Conservation (phyloP, 257 asterid species). For the Fraxinus anomala region DNA sequence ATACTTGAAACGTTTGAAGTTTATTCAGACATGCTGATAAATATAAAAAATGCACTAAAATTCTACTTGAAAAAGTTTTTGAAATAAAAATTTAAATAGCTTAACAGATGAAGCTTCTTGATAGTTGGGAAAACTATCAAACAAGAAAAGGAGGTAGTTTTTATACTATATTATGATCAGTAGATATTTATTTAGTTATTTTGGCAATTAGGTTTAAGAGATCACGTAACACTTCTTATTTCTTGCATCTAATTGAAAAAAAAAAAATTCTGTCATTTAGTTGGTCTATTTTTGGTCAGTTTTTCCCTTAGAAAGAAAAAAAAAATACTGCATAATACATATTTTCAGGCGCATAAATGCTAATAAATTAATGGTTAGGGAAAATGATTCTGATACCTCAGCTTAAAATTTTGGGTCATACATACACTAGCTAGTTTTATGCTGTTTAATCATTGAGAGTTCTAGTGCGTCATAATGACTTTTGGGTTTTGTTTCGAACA, state of each 20-base stretch:
- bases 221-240: not conserved
- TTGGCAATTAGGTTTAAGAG: not conserved
- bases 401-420: not conserved
- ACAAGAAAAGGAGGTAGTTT: not conserved
- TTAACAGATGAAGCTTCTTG: not conserved
- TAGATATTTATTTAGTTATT: not conserved
- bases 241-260: not conserved
- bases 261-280: not conserved
- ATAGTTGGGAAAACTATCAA: not conserved
- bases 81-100: not conserved
- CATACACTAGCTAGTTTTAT: not conserved
- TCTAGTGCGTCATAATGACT: not conserved
- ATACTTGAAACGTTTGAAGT: not conserved
- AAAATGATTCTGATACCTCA: not conserved
- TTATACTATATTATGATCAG: not conserved
- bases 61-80: not conserved
- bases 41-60: not conserved
- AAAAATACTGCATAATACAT: not conserved
- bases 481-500: not conserved
- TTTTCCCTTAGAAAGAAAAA: not conserved
- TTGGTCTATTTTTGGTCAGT: not conserved
- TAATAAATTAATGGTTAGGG: not conserved
- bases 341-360: not conserved
- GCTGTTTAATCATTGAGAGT: not conserved
- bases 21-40: not conserved